A percentile compares a stretch with the other conserved stretches of the same genome.
phyloP scores from a whole-genome alignment of 352 stramenopile species.

The Phytophthora pseudosyringae region DNA sequence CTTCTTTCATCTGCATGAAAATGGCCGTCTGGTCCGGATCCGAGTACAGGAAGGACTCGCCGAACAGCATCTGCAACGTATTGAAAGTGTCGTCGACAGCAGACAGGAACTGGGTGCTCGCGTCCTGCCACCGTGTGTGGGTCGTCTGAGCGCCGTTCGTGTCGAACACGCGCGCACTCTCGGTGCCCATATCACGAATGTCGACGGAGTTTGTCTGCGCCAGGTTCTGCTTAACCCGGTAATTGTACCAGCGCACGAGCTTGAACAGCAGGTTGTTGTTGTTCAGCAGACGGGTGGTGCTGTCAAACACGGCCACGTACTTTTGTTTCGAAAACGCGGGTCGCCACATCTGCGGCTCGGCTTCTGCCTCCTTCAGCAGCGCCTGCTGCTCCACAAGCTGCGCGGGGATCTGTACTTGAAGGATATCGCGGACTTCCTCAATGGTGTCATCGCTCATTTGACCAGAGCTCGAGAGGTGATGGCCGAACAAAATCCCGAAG shows the following conservation, averaged over 20 bases:
- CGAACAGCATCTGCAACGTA: conserved; percentile 73
- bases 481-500: conserved; percentile 70
- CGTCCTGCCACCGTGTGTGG: conserved; percentile 59
- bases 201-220: conserved; percentile 48
- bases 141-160: conserved; percentile 19
- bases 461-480: conserved; percentile 65
- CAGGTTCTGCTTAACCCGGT: conserved; percentile 54
- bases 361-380: conserved; percentile 60
- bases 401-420: conserved; percentile 61
- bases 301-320: conserved; percentile 67
- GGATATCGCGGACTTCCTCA: conserved; percentile 48
- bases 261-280: conserved; percentile 86
- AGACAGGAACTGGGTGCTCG: conserved; percentile 56
- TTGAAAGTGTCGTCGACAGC: conserved; percentile 74
- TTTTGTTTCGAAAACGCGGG: conserved; percentile 73
- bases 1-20: conserved; percentile 91
- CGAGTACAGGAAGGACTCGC: conserved; percentile 72
- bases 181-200: conserved; percentile 45
- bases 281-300: conserved; percentile 72
- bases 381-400: conserved; percentile 60
- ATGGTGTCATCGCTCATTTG: conserved; percentile 57
- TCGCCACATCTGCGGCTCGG: conserved; percentile 69
- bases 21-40: conserved; percentile 82
- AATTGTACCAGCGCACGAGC: conserved; percentile 73
- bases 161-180: conserved; percentile 10